Conservation (phyloP, 1,139 yeast genomes). For the Yamadazyma blattariae region DNA sequence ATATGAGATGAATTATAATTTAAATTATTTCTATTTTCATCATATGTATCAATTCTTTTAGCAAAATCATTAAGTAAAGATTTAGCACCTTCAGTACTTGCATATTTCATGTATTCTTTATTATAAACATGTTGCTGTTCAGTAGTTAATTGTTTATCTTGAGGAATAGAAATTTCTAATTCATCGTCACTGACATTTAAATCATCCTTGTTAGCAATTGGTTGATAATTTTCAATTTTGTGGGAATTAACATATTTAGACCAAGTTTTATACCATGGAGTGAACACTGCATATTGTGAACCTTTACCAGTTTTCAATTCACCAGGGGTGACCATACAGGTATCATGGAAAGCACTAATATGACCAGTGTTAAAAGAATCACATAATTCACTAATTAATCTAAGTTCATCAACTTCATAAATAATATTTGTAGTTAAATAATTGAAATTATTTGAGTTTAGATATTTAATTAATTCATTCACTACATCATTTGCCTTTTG, state of each 20-base stretch:
- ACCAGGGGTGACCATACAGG: constrained; percentile 48
- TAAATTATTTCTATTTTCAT: constrained; percentile 22
- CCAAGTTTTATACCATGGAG: constrained; percentile 56
- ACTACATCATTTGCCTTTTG: constrained; percentile 22
- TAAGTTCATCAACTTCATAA: constrained; percentile 53
- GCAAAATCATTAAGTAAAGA: constrained; percentile 4
- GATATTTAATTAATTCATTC: constrained; percentile 20
- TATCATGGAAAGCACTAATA: constrained; percentile 37
- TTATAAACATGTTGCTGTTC: constrained; percentile 8
- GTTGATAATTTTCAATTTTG: neutral
- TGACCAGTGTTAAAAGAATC: constrained; percentile 4
- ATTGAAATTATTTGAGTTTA: constrained; percentile 22
- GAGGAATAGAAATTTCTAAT: constrained; percentile 9
- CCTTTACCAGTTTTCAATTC: constrained; percentile 39
- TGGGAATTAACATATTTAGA: constrained; percentile 2
- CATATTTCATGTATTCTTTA: constrained; percentile 17
- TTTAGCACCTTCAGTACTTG: neutral
- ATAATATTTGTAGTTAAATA: constrained; percentile 41
- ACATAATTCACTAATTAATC: constrained; percentile 27
- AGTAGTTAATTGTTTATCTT: constrained; percentile 8
- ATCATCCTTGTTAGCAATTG: neutral
- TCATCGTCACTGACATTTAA: neutral
- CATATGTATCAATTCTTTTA: constrained; percentile 26
- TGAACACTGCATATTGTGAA: constrained; percentile 47
- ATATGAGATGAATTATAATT: constrained; percentile 36